Evolutionary conservation across 2,329 filamentous ascomycete species (phyloP), one percentile per base, ranked within the genome.

Genomic region (Alternaria gaisen): DNA sequence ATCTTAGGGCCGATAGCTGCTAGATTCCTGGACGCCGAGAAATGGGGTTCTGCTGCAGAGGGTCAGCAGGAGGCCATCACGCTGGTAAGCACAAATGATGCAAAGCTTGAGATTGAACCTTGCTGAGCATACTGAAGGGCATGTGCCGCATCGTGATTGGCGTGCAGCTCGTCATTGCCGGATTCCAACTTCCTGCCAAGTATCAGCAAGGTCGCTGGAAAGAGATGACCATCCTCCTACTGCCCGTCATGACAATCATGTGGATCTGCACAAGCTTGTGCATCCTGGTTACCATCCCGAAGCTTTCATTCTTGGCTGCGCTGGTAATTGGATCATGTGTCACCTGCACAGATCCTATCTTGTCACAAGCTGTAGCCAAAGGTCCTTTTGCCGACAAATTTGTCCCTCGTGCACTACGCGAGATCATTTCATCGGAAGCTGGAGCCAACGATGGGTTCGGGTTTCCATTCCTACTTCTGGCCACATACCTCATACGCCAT

Each of bases 391-490:
- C 87, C 0, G 87, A 89, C 67, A 88, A 87, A 60, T 89, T 84
- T 59, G 86, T 89, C 3, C 80, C 83, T 10, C 82, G 86, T 1
- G 80, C 83, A 3, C 77, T 89, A 4, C 82, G 87, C 28, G 86
- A 89, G 64, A 85, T 89, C 58, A 88, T 89, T 20, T 88, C 86
- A 0, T 82, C 86, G 1, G 87, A 89, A 63, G 86, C 86, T 4
- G 87, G 87, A 7, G 83, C 84, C 3, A 89, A 89, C 63, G 87
- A 89, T 63, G 87, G 87, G 0, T 87, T 89, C 41, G 87, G 85
- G 0, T 89, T 88, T 47, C 87, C 87, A 0, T 88, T 89, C 54
- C 79, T 89, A 5, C 83, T 72, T 73, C 82, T 89, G 2, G 85
- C 86, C 0, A 82, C 84, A 1, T 86, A 85, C 41, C 79, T 88